These are phyloP conservation scores for Chalciporus pseudorubinellus DNA, from an alignment of 768 basidiomycete species.

Conservation along the genomic window DNA sequence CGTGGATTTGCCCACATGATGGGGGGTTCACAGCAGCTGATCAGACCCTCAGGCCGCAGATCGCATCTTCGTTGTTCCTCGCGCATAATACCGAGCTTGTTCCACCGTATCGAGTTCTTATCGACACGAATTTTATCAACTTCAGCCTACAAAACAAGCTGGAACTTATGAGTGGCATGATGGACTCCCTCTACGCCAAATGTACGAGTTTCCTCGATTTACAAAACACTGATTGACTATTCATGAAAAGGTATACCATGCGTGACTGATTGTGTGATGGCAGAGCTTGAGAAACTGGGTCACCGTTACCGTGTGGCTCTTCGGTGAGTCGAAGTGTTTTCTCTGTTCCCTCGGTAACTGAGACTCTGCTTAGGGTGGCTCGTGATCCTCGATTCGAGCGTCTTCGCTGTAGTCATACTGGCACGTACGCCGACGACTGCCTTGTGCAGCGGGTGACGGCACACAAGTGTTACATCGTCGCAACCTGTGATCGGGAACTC, in stretches of 20 bases:
- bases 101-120: conserved; percentile 94
- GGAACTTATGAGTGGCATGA: conserved; percentile 96
- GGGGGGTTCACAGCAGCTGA: background rate
- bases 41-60: conserved; percentile 56
- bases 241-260: conserved; percentile 81
- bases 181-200: conserved; percentile 98
- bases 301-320: conserved; percentile 93
- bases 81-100: conserved; percentile 94
- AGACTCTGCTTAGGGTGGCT: conserved; percentile 67
- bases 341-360: background rate
- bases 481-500: conserved; percentile 95
- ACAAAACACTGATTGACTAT: conserved; percentile 1
- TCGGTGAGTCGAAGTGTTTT: conserved; percentile 51
- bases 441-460: conserved; percentile 93
- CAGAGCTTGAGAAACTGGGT: conserved; percentile 96
- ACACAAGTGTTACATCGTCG: conserved; percentile 95
- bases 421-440: conserved; percentile 99
- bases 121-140: conserved; percentile 99
- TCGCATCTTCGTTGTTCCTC: conserved; percentile 90
- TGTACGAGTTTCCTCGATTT: conserved; percentile 48
- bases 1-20: too few relatives aligned
- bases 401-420: conserved; percentile 85
- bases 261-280: conserved; percentile 99
- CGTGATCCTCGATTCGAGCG: conserved; percentile 97
- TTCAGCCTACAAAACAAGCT: conserved; percentile 97